Base-by-base conservation (phyloP, 139 green algal genomes). In the Picochlorum sp. region DNA sequence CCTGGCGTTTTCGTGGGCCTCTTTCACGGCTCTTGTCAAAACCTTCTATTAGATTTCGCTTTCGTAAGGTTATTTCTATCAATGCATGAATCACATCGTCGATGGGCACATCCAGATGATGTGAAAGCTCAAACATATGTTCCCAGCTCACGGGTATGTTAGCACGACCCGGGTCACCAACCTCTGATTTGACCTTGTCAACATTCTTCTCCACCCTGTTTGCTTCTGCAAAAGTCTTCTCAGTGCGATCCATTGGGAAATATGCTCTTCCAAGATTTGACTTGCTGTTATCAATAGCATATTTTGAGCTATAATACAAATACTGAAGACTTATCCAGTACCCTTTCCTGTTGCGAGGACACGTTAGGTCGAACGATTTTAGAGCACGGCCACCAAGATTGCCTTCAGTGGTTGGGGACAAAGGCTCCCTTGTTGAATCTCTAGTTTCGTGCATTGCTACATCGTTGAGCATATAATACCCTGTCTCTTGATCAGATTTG, bases 241-340 rank as follows among this genome's bases (percentile, higher is more conserved):
- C 34, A 41, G 34, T 41, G 34, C 34, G 34, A 38, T 30, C 20
- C 21, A 59, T 30, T 30, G 51, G 51, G 13, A 59, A 59, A 21
- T 21, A 54, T 54, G 11, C 34, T 41, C 8, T 54, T 54, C 15
- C 6, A 54, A 21, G 18, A 23, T 54, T 20, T 20, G n/a, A 21
- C 11, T 21, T 3, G 6, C 23, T 21, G 18, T 20, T 20, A 20
- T 54, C 47, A 54, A 20, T 24, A 20, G 8, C 47, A 20, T 30
- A 2, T 34, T 18, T 50, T 58, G 18, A 38, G 4, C 24, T 28
- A n/a, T 37, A 9, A 28, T 64, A 38, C 63, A 49, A 18, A 24
- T 57, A 66, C 44, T 76, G 52, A 32, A 63, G 26, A 11, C 10
- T 26, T 18, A 13, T 21, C 62, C 69, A 76, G 44, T 71, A 75